A percentile compares a stretch with the other conserved stretches of the same genome.
Evolutionary conservation across 805 yeast genomes (phyloP).

Genomic region (Zygoascus bituminiphila): DNA sequence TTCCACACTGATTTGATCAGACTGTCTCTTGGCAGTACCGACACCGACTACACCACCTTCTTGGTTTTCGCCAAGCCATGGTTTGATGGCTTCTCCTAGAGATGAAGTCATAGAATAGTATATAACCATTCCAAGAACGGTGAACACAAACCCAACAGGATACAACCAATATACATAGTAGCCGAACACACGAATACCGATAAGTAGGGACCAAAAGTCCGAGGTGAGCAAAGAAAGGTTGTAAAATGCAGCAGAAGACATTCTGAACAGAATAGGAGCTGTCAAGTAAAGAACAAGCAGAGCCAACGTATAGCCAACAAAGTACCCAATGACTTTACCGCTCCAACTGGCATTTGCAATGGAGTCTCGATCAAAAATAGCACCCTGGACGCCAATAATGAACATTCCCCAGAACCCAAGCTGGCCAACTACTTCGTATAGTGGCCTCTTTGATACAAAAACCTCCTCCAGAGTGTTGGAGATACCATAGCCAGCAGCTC

Average conservation of each 20-base stretch:
- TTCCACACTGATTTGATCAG: not conserved
- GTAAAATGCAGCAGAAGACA: conserved; percentile 41
- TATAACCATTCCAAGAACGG: conserved; percentile 34
- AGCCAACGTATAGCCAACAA: conserved; percentile 35
- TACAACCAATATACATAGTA: conserved; percentile 39
- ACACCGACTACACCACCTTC: conserved; percentile 23
- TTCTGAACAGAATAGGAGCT: conserved; percentile 37
- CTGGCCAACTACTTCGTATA: conserved; percentile 38
- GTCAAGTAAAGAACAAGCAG: conserved; percentile 34
- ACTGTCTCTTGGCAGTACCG: conserved; percentile 22
- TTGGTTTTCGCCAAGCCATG: conserved; percentile 33
- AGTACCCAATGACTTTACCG: conserved; percentile 34
- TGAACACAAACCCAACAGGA: conserved; percentile 39
- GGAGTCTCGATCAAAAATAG: conserved; percentile 35
- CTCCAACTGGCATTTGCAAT: conserved; percentile 34
- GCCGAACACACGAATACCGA: conserved; percentile 38
- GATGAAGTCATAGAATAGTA: conserved; percentile 31
- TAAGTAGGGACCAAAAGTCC: conserved; percentile 39
- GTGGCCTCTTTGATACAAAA: conserved; percentile 37
- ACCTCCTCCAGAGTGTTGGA: conserved; percentile 39
- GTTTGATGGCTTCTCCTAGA: conserved; percentile 35
- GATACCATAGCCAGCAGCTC: conserved; percentile 38
- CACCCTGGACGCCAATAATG: conserved; percentile 38
- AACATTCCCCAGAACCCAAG: conserved; percentile 36
- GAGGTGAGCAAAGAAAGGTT: conserved; percentile 36